Base-by-base conservation (phyloP, 352 stramenopile species). In the Stephanocyclus meneghinianus region DNA sequence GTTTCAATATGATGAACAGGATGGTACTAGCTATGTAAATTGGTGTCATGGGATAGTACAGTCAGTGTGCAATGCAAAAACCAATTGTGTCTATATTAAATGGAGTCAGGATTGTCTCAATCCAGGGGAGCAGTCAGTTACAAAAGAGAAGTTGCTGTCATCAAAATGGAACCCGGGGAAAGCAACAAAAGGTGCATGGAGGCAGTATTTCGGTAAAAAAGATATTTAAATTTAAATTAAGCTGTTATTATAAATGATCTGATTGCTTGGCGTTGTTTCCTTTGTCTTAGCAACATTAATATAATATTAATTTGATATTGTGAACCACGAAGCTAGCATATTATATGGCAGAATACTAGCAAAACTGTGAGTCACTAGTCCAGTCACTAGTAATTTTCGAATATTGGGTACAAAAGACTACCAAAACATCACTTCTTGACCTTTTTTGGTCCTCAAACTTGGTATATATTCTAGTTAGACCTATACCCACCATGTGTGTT, bases 31-130 rank as follows among this genome's bases (percentile, higher is more conserved):
- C 11, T 30, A 53, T 32, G 48, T 59, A 2, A 30, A 66, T 48
- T 78, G 71, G 71, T 53, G 48, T 56, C 45, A 78, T 48, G 71
- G 71, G 11, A 66, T 48, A 30, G 48, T 78, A 5, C 44, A 35
- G n/a, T 48, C 45, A 29, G 35, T 78, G 32, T 8, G 64, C 10
- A 78, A 78, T 37, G 50, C 71, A 47, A 64, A 67, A 47, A 66
- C 16, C 37, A 66, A 56, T 13, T 37, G 21, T 72, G 71, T 78
- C 4, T 2, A 45, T 26, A 37, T 78, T 10, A 67, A 72, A 18
- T 78, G 61, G 71, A 64, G 66, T 53, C 37, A 64, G 30, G 42
- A 67, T 45, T 74, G 63, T 53, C 29, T 74, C 4, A 55, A 51
- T 32, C 42, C 44, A 18, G 57, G 48, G 30, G 69, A 76, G 21